Base-by-base conservation (phyloP, 371 early-diverging fungal genomes). In the Mortierella sp. region DNA sequence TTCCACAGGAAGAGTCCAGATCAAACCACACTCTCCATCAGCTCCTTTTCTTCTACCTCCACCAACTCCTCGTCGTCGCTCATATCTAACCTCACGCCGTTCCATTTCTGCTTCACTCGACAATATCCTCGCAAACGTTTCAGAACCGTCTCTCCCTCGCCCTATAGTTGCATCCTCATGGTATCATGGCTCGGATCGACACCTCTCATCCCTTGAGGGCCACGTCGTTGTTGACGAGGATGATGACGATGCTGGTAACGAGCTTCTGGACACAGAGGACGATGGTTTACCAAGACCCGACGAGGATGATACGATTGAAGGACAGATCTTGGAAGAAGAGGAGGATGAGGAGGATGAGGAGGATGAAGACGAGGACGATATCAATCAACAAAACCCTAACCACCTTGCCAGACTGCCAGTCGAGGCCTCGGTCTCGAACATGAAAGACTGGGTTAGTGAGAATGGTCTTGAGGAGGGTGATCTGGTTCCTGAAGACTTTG, bases 181-280 rank as follows among this genome's bases (percentile, higher is more conserved):
- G 56, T 32, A 42, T 47, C 24, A 39, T 27, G 14, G 23, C 34
- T 43, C 23, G 11, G 46, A 31, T 11, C 48, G 49, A 27, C 52
- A 15, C 14, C 44, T 6, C 14, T 31, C 30, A 8, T 53, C 67
- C 21, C 51, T 21, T 14, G 31, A 58, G 7, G 63, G 59, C 3
- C 73, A 73, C 19, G 63, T 46, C 0, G 63, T 72, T 9, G 11
- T 72, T 19, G 73, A 72, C 30, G 67, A 66, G 2, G 63, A 72
- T 12, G 73, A 72, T 31, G 73, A 72, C 31, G 73, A 72, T 66
- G 63, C 50, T 23, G 73, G 73, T 0, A 72, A 72, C 56, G 73
- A 72, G 63, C 19, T 72, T 46, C 39, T 72, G 42, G 73, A 72
- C 37, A 67, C 63, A 0, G 73, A 72, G 27, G 27, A 41, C n/a